phyloP scores from a whole-genome alignment of 2,329 filamentous ascomycete species.

The Dichotomopilus funicola region DNA sequence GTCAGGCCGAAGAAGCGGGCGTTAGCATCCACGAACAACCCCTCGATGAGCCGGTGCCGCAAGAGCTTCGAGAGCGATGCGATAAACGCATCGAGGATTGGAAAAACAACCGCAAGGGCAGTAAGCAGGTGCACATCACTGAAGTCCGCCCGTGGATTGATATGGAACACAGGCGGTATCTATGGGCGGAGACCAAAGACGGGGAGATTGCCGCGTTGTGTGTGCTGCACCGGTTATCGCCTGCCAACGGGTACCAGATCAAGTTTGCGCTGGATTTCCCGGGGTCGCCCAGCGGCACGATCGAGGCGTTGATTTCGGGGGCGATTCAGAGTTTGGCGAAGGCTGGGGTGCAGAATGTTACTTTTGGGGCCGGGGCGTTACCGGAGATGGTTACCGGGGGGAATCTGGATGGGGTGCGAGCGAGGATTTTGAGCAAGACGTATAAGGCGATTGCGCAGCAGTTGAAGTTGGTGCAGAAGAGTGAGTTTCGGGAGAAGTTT shows the following conservation, averaged over 20 bases:
- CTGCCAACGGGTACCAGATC: conserved; percentile 81
- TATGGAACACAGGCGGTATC: conserved; percentile 74
- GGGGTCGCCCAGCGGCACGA: conserved; percentile 74
- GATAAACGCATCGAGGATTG: conserved; percentile 72
- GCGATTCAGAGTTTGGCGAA: conserved; percentile 28
- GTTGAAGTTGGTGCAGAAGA: conserved; percentile 75
- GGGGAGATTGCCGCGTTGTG: conserved; percentile 70
- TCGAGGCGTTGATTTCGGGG: conserved; percentile 65
- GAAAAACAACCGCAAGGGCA: conserved; percentile 72
- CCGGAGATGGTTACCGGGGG: conserved; percentile 69
- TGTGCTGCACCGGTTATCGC: conserved; percentile 75
- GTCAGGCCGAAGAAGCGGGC: conserved; percentile 74
- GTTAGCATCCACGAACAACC: conserved; percentile 71
- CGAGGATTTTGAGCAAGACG: conserved; percentile 73
- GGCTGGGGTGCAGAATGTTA: conserved; percentile 59
- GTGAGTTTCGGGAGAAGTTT: conserved; percentile 85
- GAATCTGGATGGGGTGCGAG: conserved; percentile 72
- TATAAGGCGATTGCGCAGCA: conserved; percentile 79
- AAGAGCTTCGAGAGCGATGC: conserved; percentile 62
- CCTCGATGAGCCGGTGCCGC: conserved; percentile 54
- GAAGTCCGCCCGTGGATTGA: conserved; percentile 88
- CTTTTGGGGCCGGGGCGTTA: conserved; percentile 80
- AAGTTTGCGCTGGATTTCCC: conserved; percentile 97
- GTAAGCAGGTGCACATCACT: conserved; percentile 78
- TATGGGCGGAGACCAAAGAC: conserved; percentile 67